Evolutionary conservation across 139 green algal species (phyloP).

Genomic region (Picochlorum sp.): DNA sequence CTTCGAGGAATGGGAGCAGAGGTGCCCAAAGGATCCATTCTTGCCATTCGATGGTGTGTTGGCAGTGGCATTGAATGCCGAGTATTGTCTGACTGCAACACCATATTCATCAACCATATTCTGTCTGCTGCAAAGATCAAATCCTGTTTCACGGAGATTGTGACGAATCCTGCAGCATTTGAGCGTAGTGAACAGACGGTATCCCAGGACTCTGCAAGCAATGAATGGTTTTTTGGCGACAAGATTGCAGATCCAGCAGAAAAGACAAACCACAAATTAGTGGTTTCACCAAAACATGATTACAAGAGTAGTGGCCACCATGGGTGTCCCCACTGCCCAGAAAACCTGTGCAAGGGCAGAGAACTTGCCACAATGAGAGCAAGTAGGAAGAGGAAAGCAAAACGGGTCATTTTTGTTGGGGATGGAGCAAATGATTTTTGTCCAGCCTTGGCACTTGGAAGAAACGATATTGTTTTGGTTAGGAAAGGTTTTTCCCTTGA

Average conservation of each 20-base stretch:
- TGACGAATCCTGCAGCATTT: constrained; percentile 59
- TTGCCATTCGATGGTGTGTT: constrained; percentile 38
- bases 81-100: constrained; percentile 66
- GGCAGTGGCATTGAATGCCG: constrained; percentile 24
- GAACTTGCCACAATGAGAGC: constrained; percentile 46
- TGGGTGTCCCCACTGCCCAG: constrained; percentile 60
- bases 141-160: constrained; percentile 40
- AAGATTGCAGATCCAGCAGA: background rate
- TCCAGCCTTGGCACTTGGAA: constrained; percentile 49
- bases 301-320: constrained; percentile 20
- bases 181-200: constrained; percentile 20
- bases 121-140: constrained; percentile 34
- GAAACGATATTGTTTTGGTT: constrained; percentile 56
- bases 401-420: constrained; percentile 47
- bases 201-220: background rate
- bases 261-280: constrained; percentile 14
- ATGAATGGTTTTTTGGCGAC: background rate
- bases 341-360: constrained; percentile 72
- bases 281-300: constrained; percentile 16
- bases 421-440: constrained; percentile 79
- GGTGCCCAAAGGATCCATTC: constrained; percentile 33
- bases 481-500: constrained; percentile 25
- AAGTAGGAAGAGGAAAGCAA: background rate
- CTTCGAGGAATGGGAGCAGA: constrained; percentile 57
- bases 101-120: constrained; percentile 65